These are phyloP conservation scores for Pichia membranifaciens DNA, from an alignment of 805 yeast genomes.

Conservation along the genomic window DNA sequence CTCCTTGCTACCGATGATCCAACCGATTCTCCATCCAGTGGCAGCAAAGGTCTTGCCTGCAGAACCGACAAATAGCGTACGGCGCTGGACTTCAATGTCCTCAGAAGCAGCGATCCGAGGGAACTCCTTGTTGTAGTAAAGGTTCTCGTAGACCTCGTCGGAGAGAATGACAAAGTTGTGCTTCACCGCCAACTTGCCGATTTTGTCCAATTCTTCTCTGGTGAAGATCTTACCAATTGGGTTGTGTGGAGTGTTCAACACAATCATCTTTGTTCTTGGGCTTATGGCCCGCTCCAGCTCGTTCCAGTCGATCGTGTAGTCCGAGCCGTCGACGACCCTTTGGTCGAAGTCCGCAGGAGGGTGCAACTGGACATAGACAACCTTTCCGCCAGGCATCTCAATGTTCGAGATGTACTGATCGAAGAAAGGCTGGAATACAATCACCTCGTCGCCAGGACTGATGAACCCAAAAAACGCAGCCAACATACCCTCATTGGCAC, in stretches of 20 bases:
- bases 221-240: conserved; percentile 91
- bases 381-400: conserved; percentile 89
- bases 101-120: conserved; percentile 75
- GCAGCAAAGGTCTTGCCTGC: conserved; percentile 99
- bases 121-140: conserved; percentile 60
- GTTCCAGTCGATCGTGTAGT: conserved; percentile 81
- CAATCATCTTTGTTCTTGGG: conserved; percentile 74
- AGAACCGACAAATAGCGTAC: conserved; percentile 89
- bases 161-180: conserved; percentile 78
- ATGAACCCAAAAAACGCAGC: conserved; percentile 80
- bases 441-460: conserved; percentile 86
- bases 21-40: conserved; percentile 98
- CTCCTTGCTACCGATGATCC: conserved; percentile 85
- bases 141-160: conserved; percentile 93
- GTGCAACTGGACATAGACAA: conserved; percentile 77
- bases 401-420: conserved; percentile 95
- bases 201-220: conserved; percentile 60
- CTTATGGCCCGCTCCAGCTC: conserved; percentile 69
- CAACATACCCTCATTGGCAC: conserved; percentile 95
- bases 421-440: conserved; percentile 94
- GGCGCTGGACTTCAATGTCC: conserved; percentile 67
- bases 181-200: conserved; percentile 81
- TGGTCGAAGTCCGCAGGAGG: conserved; percentile 70
- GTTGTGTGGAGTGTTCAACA: conserved; percentile 91
- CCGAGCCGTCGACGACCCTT: conserved; percentile 67